A percentile compares a stretch with the other conserved stretches of the same genome.
phyloP scores from a whole-genome alignment of 2,329 filamentous ascomycete genomes.

The Alternaria metachromatica region DNA sequence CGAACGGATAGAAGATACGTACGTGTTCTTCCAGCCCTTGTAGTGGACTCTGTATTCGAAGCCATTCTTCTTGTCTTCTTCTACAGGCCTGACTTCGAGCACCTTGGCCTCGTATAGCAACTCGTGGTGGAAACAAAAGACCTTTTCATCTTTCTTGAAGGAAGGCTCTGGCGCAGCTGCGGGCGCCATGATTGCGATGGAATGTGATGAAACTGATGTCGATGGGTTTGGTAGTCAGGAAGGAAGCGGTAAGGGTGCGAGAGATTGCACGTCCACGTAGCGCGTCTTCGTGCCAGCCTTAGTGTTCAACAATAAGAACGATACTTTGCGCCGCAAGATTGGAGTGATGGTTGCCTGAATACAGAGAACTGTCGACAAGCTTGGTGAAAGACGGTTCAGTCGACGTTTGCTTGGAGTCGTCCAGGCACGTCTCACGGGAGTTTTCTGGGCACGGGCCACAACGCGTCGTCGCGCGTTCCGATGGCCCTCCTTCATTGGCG shows the following conservation, averaged over 20 bases:
- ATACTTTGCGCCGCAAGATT: constrained; percentile 5
- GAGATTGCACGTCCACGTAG: constrained; percentile 24
- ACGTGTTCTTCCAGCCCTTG: constrained; percentile 99
- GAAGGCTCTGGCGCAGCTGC: constrained; percentile 59
- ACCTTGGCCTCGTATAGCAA: constrained; percentile 98
- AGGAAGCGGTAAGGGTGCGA: constrained; percentile 16
- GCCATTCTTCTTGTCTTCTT: constrained; percentile 70
- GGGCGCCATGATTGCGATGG: constrained; percentile 56
- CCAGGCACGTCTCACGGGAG: constrained; percentile 21
- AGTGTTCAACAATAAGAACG: neutral
- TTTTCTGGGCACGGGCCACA: constrained; percentile 27
- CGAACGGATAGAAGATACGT: constrained; percentile 51
- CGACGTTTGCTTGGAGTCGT: constrained; percentile 15
- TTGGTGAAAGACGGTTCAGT: constrained; percentile 6
- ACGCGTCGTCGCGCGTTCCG: constrained; percentile 34
- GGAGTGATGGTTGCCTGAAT: neutral
- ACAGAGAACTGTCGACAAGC: constrained; percentile 5
- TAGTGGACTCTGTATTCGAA: constrained; percentile 95
- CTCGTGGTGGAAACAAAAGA: constrained; percentile 96
- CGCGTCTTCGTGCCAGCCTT: constrained; percentile 13
- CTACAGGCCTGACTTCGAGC: constrained; percentile 73
- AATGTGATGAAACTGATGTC: constrained; percentile 14
- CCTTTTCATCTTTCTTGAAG: constrained; percentile 81
- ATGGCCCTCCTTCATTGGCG: neutral
- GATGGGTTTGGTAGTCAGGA: constrained; percentile 17